Conservation (phyloP, 2,329 filamentous ascomycete species). For the Gaeumannomyces tritici region DNA sequence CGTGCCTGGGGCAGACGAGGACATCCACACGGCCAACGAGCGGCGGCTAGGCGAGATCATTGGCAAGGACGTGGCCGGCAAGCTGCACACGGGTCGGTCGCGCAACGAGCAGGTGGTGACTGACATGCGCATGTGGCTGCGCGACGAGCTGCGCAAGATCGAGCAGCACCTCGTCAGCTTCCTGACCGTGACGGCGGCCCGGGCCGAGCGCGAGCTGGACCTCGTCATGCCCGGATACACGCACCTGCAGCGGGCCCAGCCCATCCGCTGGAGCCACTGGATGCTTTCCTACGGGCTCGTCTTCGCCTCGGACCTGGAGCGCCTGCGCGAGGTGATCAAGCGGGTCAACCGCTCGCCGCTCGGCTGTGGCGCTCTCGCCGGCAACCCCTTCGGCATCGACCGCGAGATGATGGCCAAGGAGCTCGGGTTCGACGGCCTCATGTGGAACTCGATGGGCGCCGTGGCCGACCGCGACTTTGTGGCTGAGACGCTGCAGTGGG, state of each 20-base stretch:
- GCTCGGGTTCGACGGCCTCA: slow-evolving; percentile 66
- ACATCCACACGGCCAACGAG: slow-evolving; percentile 63
- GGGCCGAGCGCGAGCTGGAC: slow-evolving; percentile 67
- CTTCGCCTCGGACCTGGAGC: slow-evolving; percentile 67
- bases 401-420: slow-evolving; percentile 70
- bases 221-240: slow-evolving; percentile 83
- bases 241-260: slow-evolving; percentile 73
- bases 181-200: slow-evolving; percentile 55
- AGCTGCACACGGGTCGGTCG: slow-evolving; percentile 80
- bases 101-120: slow-evolving; percentile 86
- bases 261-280: slow-evolving; percentile 76
- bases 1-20: slow-evolving; percentile 42
- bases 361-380: slow-evolving; percentile 68
- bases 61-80: slow-evolving; percentile 74
- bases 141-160: slow-evolving; percentile 62
- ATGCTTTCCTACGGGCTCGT: slow-evolving; percentile 64
- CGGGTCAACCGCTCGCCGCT: slow-evolving; percentile 67
- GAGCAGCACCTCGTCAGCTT: slow-evolving; percentile 61
- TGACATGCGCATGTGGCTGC: slow-evolving; percentile 84
- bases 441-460: slow-evolving; percentile 69
- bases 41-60: slow-evolving; percentile 74
- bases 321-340: slow-evolving; percentile 61
- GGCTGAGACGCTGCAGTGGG: slow-evolving; percentile 74
- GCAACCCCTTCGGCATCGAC: slow-evolving; percentile 76
- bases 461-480: slow-evolving; percentile 76